Percentiles rank a stretch among this genome's conserved stretches.
Evolutionary conservation across 257 asterid genomes (phyloP).

Genomic region (Orobanche coerulescens): DNA sequence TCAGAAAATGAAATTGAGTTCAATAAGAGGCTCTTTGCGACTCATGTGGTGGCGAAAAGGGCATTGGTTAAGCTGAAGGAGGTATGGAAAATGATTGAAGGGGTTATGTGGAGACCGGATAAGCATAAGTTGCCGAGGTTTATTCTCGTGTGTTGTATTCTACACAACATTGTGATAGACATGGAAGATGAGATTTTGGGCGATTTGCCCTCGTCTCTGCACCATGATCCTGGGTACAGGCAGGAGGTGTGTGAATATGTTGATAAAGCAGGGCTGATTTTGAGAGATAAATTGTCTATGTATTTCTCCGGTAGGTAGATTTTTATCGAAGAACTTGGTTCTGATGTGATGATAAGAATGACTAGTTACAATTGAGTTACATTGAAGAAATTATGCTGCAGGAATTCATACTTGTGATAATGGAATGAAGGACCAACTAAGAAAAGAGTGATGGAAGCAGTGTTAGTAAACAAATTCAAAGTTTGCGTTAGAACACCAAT

Average conservation of each 20-base stretch:
- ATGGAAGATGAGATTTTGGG: conserved; percentile 51
- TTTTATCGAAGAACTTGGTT: no score
- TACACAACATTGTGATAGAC: conserved; percentile 74
- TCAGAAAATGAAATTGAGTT: conserved; percentile 35
- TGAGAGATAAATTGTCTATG: conserved; percentile 44
- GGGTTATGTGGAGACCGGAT: conserved; percentile 85
- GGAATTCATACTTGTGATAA: no score
- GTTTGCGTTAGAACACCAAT: no score
- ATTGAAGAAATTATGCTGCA: no score
- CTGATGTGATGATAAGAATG: no score
- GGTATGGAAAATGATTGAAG: conserved; percentile 65
- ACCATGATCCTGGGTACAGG: conserved; percentile 55
- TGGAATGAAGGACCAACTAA: no score
- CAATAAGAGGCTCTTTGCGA: conserved; percentile 40
- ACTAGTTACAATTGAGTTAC: no score
- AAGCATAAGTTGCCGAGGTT: conserved; percentile 76
- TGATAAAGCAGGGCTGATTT: conserved; percentile 33
- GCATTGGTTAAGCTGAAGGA: conserved; percentile 64
- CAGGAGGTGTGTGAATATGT: conserved; percentile 43
- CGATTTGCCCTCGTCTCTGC: conserved; percentile 23
- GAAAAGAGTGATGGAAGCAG: no score
- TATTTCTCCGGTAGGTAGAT: conserved; percentile 38
- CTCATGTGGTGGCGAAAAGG: conserved; percentile 42
- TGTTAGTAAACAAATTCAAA: no score
- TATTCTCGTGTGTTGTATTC: conserved; percentile 74